Evolutionary conservation across 257 asterid species (phyloP).

Genomic region (Fraxinus cuspidata): DNA sequence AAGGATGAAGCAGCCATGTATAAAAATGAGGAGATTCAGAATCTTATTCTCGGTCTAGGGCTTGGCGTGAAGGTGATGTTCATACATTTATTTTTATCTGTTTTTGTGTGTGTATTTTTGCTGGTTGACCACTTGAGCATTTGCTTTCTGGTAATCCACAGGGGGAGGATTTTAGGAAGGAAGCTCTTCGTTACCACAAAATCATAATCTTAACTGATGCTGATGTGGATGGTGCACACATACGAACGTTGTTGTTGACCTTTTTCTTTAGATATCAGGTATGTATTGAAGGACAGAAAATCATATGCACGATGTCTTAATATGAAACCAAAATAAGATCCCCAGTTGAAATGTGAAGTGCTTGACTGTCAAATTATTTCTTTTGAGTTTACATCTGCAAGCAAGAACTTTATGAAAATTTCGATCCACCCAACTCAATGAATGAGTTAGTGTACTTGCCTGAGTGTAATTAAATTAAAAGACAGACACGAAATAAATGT

Average conservation of each 20-base stretch:
- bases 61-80: constrained; percentile 89
- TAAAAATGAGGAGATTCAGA: constrained; percentile 96
- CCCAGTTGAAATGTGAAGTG: neutral
- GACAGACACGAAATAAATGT: constrained; percentile 1
- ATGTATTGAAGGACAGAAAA: neutral
- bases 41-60: constrained; percentile 92
- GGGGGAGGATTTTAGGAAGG: constrained; percentile 94
- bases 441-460: neutral
- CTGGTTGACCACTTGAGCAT: constrained; percentile 14
- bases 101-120: constrained; percentile 15
- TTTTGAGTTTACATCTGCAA: neutral
- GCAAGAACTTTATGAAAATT: neutral
- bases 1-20: constrained; percentile 98
- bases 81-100: constrained; percentile 22
- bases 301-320: neutral
- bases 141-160: constrained; percentile 39
- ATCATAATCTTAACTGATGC: constrained; percentile 97
- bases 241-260: constrained; percentile 84
- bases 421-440: neutral
- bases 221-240: constrained; percentile 99
- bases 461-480: neutral
- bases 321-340: neutral
- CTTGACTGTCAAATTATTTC: neutral
- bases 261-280: constrained; percentile 97
- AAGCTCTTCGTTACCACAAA: constrained; percentile 95